phyloP scores from a whole-genome alignment of 2,329 filamentous ascomycete species.

The Sphaerulina populicola region DNA sequence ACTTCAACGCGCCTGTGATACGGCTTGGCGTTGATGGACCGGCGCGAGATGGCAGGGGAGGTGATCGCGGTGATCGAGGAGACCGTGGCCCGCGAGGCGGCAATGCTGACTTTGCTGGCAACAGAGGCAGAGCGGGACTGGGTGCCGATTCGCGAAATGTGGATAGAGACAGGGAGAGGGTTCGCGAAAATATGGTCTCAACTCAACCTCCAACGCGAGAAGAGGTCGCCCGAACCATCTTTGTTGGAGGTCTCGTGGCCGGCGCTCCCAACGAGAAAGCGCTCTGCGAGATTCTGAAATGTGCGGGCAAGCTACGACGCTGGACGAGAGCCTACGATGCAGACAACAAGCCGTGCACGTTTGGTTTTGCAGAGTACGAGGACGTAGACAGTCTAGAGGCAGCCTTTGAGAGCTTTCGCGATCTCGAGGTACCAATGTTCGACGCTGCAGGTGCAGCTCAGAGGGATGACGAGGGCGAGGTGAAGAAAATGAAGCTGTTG shows the following conservation, averaged over 20 bases:
- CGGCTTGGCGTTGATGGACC: constrained; percentile 67
- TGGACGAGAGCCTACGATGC: constrained; percentile 75
- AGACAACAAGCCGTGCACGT: constrained; percentile 73
- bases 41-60: constrained; percentile 51
- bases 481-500: constrained; percentile 29
- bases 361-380: constrained; percentile 94
- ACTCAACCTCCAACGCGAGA: constrained; percentile 77
- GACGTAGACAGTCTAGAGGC: constrained; percentile 79
- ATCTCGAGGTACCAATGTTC: constrained; percentile 70
- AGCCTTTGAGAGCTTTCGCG: constrained; percentile 74
- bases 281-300: constrained; percentile 66
- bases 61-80: constrained; percentile 34
- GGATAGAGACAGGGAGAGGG: constrained; percentile 42
- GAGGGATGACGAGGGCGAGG: constrained; percentile 38
- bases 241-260: constrained; percentile 76
- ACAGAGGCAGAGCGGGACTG: constrained; percentile 42
- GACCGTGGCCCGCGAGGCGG: constrained; percentile 25
- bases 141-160: constrained; percentile 46
- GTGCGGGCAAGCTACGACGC: constrained; percentile 66
- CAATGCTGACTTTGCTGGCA: constrained; percentile 34
- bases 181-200: constrained; percentile 29
- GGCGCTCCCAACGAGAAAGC: constrained; percentile 67
- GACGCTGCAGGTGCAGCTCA: constrained; percentile 31
- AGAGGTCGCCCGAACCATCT: constrained; percentile 85
- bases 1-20: constrained; percentile 95